phyloP scores from a whole-genome alignment of 257 asterid species.

The Solanum pinnatisectum region DNA sequence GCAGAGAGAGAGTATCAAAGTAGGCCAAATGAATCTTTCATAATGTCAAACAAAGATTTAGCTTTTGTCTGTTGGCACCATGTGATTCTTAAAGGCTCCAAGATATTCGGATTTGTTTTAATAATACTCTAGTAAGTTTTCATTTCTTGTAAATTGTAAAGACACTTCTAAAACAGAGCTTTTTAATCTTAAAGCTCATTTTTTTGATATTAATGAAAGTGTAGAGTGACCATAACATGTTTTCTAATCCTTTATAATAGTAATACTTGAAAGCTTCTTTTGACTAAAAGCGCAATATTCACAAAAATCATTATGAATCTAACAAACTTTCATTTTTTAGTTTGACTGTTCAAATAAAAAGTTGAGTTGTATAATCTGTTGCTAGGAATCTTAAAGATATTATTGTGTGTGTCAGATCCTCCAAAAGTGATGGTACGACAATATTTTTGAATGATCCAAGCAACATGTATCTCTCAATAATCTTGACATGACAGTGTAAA shows the following conservation, averaged over 20 bases:
- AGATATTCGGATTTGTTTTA: constrained; percentile 11
- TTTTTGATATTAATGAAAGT: constrained; percentile 29
- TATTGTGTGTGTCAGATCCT: not conserved
- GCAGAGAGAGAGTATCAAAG: not conserved
- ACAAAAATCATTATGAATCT: not conserved
- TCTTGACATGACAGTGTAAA: not conserved
- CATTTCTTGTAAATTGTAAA: constrained; percentile 11
- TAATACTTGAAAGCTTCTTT: constrained; percentile 5
- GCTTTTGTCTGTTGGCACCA: constrained; percentile 23
- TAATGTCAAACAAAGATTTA: constrained; percentile 8
- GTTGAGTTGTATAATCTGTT: not conserved
- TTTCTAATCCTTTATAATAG: not conserved
- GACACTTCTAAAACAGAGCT: constrained; percentile 13
- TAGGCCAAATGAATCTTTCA: constrained; percentile 18
- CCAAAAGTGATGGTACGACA: not conserved
- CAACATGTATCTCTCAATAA: not conserved
- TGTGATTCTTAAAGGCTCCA: constrained; percentile 11
- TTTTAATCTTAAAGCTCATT: not conserved
- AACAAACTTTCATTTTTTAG: not conserved
- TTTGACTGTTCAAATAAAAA: not conserved
- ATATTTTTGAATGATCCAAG: not conserved
- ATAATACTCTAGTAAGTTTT: not conserved
- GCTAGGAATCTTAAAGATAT: not conserved
- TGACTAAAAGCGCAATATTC: constrained; percentile 17
- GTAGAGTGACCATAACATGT: constrained; percentile 7